Evolutionary conservation across 257 asterid genomes (phyloP), one percentile per base, ranked within the genome.

Genomic region (Gynochthodes officinalis): DNA sequence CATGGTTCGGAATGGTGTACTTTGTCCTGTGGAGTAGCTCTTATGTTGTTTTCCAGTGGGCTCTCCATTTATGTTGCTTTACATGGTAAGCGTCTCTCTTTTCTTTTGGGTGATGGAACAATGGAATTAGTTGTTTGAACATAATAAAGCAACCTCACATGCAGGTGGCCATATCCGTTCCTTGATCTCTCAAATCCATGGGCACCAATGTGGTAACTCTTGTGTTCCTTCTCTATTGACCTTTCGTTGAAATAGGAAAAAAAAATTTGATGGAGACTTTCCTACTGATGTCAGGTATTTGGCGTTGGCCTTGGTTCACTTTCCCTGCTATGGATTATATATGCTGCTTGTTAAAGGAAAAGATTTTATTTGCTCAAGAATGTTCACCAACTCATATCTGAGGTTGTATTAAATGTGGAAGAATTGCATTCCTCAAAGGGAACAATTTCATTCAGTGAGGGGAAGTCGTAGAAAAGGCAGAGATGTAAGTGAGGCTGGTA

Each of bases 91-190:
- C 16, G 25, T 13, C 65, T 13, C 3, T 13, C 33, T n/a, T 32
- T 39, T 30, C 32, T 46, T 44, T 3, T 30, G n/a, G 11, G 13
- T 7, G 12, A 7, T 19, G 43, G 18, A 49, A 30, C 30, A 14
- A 13, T 65, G 33, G 27, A 64, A 32, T 12, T 28, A 50, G 16
- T 64, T 13, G 61, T 64, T 9, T 71, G 63, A 48, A 19, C 18
- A 9, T 30, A 60, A 60, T 37, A 40, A n/a, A 25, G 2, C 8
- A 15, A 6, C 71, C 4, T 60, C 76, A 2, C 6, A 3, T 37
- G 82, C 88, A 93, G 97, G 98, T 93, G 98, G 98, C 97, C 98
- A 23, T 90, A 93, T 79, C 98, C 98, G 67, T 93, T 93, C 85
- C 90, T 93, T 58, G 96, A 90, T 46, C 98, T 90, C 67, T 76